Conservation (phyloP, 2,329 filamentous ascomycete genomes). For the Aspergillus sp. region DNA sequence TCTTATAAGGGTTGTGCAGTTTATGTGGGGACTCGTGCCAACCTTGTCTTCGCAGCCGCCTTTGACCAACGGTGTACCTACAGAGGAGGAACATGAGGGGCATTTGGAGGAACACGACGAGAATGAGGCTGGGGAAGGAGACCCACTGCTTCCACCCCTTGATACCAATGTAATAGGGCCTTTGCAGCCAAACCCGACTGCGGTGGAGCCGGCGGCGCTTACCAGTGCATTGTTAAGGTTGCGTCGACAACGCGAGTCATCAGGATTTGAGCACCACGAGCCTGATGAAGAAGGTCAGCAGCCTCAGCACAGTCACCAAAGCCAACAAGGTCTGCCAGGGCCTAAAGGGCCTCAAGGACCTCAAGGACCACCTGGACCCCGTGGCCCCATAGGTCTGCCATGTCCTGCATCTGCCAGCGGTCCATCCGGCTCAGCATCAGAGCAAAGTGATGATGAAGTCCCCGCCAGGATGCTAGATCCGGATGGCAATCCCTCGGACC, state of each 20-base stretch:
- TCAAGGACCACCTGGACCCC: background rate
- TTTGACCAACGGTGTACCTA: background rate
- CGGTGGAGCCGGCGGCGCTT: too few relatives aligned
- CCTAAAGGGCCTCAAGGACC: background rate
- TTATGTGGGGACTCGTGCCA: background rate
- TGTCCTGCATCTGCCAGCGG: background rate
- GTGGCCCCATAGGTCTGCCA: background rate
- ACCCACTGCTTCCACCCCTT: too few relatives aligned
- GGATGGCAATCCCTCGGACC: background rate
- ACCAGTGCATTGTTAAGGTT: background rate
- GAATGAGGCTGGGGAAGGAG: background rate
- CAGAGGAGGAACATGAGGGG: background rate
- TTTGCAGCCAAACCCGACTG: too few relatives aligned
- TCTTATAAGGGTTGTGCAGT: slow-evolving; percentile 9
- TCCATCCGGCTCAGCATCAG: slow-evolving; percentile 12
- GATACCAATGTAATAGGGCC: too few relatives aligned
- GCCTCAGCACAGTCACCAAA: background rate
- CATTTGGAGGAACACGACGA: background rate
- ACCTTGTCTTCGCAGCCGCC: background rate
- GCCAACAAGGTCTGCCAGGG: background rate
- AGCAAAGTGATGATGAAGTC: background rate
- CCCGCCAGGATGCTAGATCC: background rate
- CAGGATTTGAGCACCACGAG: background rate
- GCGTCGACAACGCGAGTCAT: background rate
- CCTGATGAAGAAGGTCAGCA: background rate